Conservation (phyloP, 2,329 filamentous ascomycete genomes). For the Hypoxylon sp. region DNA sequence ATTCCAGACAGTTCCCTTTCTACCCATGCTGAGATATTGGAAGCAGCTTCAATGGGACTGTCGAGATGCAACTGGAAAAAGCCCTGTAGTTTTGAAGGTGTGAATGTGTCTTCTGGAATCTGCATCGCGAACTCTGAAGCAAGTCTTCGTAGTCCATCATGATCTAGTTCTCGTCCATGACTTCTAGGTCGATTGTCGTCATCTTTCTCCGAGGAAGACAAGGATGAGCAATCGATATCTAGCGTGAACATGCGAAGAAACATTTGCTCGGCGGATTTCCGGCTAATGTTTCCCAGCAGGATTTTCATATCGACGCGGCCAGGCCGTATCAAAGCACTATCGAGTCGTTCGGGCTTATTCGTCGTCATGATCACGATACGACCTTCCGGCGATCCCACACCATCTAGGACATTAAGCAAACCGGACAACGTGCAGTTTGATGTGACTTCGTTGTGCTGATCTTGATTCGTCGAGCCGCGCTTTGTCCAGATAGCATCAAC, state of each 20-base stretch:
- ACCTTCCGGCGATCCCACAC: conserved; percentile 74
- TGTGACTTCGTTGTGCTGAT: conserved; percentile 46
- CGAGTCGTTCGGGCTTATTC: conserved; percentile 72
- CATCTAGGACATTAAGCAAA: conserved; percentile 75
- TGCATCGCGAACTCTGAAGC: conserved; percentile 52
- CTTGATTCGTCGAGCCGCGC: conserved; percentile 52
- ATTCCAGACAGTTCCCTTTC: conserved; percentile 50
- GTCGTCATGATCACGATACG: conserved; percentile 78
- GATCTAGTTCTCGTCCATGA: conserved; percentile 9
- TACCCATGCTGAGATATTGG: conserved; percentile 51
- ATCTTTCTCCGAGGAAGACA: conserved; percentile 10
- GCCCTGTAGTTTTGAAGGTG: conserved; percentile 56
- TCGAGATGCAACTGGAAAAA: conserved; percentile 56
- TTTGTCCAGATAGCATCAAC: conserved; percentile 65
- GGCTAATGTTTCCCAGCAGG: conserved; percentile 57
- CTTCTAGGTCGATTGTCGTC: background rate
- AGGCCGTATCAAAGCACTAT: conserved; percentile 71
- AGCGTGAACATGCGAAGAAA: conserved; percentile 56
- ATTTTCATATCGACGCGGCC: conserved; percentile 74
- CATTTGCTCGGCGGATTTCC: conserved; percentile 55
- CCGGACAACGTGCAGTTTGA: conserved; percentile 70
- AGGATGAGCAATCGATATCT: conserved; percentile 38
- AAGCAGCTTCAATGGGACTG: conserved; percentile 51
- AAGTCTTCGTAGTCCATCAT: conserved; percentile 43
- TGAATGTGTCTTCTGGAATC: conserved; percentile 55